Evolutionary conservation across 495 filamentous ascomycete genomes (phyloP), one percentile per base, ranked within the genome.

Genomic region (Penicillium cataractarum): DNA sequence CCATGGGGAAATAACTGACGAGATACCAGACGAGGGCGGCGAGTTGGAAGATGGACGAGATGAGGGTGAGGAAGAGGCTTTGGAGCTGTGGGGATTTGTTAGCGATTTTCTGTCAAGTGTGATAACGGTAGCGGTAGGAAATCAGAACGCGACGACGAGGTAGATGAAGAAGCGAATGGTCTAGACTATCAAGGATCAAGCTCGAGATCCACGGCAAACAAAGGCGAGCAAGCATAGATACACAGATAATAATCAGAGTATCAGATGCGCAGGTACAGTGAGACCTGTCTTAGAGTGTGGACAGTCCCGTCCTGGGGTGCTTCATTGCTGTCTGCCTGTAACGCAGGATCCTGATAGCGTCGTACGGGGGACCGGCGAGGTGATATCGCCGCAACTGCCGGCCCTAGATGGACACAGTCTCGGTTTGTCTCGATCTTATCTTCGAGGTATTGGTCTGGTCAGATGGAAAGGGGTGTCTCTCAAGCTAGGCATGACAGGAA

Each of bases 1-100:
- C 95, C 93, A 97, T 96, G 3, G 95, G 95, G 74, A 99, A 99
- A 79, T 99, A 99, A 78, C 90, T 95, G 76, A 99, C 89, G 10
- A 97, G 82, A 77, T 98, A 98, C 94, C 95, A 99, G 29, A 93
- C 60, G 49, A 98, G 82, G 54, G 89, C 88, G 55, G 86, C 88
- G 54, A 97, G 78, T 73, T 99, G 95, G 68, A 91, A 78, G 64
- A 97, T 82, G 52, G 90, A 87, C 24, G 92, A 89, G 64, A 97
- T 75, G 33, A 98, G 78, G 29, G 95, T 97, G 61, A 97, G 87
- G 66, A 94, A 68, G 29, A 89, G 90, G 67, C 77, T 90, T 70
- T 90, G 88, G 63, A 93, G 86, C 94, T 97, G 68, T 65, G 60
- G 26, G 42, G 49, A 9, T 31, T 31, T 13, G 67, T 72, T 32